A percentile compares a stretch with the other conserved stretches of the same genome.
Evolutionary conservation across 2,329 filamentous ascomycete genomes (phyloP).

Genomic region (Penicillium sp.): DNA sequence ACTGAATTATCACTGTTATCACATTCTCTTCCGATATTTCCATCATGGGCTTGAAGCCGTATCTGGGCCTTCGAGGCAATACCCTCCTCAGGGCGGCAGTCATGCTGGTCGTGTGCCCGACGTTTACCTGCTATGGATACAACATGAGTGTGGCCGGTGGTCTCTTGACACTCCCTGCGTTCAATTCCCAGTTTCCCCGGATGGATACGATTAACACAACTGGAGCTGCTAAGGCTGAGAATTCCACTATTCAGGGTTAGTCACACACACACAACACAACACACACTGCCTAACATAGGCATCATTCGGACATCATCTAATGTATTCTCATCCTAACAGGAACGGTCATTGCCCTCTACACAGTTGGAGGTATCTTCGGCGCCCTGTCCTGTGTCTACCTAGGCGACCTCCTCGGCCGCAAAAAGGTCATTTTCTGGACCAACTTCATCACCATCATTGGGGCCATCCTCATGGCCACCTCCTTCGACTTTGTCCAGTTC

Average conservation of each 20-base stretch:
- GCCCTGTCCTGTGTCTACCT: slow-evolving; percentile 49
- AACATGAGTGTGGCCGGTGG: slow-evolving; percentile 55
- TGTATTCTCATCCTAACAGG: slow-evolving; percentile 23
- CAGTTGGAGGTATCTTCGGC: slow-evolving; percentile 50
- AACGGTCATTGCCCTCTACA: slow-evolving; percentile 48
- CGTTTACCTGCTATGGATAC: slow-evolving; percentile 55
- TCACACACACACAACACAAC: slow-evolving; percentile 1
- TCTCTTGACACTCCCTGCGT: slow-evolving; percentile 37
- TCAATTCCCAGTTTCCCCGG: slow-evolving; percentile 46
- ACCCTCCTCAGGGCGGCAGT: slow-evolving; percentile 22
- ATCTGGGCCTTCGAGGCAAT: slow-evolving; percentile 25
- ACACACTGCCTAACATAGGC: too few relatives aligned
- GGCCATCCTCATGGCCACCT: slow-evolving; percentile 46
- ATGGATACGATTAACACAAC: slow-evolving; percentile 51
- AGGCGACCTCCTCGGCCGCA: slow-evolving; percentile 50
- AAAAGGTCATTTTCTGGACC: slow-evolving; percentile 47
- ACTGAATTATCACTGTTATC: too few relatives aligned
- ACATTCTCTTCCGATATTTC: not conserved
- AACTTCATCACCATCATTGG: slow-evolving; percentile 46
- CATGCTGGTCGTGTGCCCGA: slow-evolving; percentile 26
- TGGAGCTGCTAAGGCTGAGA: slow-evolving; percentile 46
- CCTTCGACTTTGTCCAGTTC: slow-evolving; percentile 51
- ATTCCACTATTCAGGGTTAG: slow-evolving; percentile 46
- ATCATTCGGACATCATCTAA: not conserved
- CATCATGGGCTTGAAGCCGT: slow-evolving; percentile 24